A percentile compares a stretch with the other conserved stretches of the same genome.
Conservation (phyloP, 2,329 filamentous ascomycete genomes). For the Emmonsiellopsis sp. region DNA sequence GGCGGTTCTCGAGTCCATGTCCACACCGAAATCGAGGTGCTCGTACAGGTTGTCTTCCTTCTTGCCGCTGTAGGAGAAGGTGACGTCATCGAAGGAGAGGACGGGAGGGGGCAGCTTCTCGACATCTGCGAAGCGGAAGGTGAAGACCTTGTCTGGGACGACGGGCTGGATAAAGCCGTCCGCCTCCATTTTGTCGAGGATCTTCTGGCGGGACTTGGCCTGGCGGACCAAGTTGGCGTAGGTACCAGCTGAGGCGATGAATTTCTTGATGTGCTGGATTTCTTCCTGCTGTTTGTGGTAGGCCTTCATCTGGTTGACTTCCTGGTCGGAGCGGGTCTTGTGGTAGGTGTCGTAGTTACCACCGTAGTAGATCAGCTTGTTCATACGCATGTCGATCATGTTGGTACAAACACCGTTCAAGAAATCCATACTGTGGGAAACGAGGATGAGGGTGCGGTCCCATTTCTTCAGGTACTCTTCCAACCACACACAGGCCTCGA, state of each 20-base stretch:
- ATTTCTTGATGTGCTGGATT: conserved; percentile 99
- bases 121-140: conserved; percentile 95
- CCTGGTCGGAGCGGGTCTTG: conserved; percentile 90
- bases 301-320: conserved; percentile 97
- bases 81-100: conserved; percentile 91
- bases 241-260: conserved; percentile 98
- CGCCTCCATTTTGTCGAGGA: conserved; percentile 99
- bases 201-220: conserved; percentile 99
- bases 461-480: conserved; percentile 99
- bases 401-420: conserved; percentile 95
- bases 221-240: conserved; percentile 99
- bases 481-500: conserved; percentile 98
- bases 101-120: conserved; percentile 99
- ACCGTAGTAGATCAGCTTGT: conserved; percentile 91
- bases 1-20: conserved; percentile 98
- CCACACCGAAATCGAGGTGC: conserved; percentile 94
- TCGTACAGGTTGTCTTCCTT: conserved; percentile 88
- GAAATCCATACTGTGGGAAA: conserved; percentile 98
- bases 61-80: conserved; percentile 93
- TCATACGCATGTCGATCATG: conserved; percentile 97
- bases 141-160: conserved; percentile 75
- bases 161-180: conserved; percentile 97
- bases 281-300: conserved; percentile 99
- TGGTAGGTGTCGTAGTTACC: conserved; percentile 98
- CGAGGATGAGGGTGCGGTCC: conserved; percentile 91